These are phyloP conservation scores for Solanum etuberosum DNA, from an alignment of 257 asterid genomes.

Conservation along the genomic window DNA sequence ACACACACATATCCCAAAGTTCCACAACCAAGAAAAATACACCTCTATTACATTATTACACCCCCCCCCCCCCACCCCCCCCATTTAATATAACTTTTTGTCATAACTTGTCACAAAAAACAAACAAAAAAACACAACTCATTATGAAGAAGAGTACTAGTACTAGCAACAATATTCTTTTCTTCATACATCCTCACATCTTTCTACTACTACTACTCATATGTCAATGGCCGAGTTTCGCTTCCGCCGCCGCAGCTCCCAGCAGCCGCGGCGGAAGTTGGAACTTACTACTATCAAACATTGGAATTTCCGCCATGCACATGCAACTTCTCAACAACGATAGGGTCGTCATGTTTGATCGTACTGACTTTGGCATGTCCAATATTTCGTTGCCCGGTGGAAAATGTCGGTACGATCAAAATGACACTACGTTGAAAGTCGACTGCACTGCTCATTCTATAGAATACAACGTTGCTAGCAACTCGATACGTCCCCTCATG, in stretches of 20 bases:
- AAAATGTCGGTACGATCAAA: constrained; percentile 2
- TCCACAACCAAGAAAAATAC: background rate
- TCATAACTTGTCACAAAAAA: background rate
- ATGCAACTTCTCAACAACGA: constrained; percentile 23
- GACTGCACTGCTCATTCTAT: constrained; percentile 24
- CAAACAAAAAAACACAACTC: background rate
- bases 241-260: background rate
- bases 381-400: constrained; percentile 13
- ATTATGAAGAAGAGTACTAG: background rate
- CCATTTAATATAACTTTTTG: background rate
- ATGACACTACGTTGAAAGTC: background rate
- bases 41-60: background rate
- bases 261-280: background rate
- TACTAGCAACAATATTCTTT: background rate
- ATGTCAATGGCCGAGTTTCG: background rate
- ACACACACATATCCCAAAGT: background rate
- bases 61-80: background rate
- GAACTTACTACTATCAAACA: background rate
- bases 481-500: constrained; percentile 14
- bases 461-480: constrained; percentile 8
- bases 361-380: constrained; percentile 13
- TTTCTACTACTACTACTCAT: background rate
- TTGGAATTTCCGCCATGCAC: constrained; percentile 26
- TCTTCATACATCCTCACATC: background rate
- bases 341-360: constrained; percentile 11